phyloP scores from a whole-genome alignment of 1,139 yeast species.

The Geotrichum phurueaensis region DNA sequence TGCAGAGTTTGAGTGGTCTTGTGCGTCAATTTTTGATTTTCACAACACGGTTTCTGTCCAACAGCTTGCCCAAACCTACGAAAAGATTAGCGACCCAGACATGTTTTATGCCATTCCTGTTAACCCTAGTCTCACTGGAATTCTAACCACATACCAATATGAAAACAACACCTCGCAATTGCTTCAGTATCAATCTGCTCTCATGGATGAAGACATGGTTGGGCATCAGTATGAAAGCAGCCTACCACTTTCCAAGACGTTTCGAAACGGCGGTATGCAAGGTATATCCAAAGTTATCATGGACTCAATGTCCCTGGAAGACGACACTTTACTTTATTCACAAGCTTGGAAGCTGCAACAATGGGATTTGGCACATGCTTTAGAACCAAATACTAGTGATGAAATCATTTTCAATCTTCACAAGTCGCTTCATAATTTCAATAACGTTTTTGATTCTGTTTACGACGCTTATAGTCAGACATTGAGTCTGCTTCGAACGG shows the following conservation, averaged over 20 bases:
- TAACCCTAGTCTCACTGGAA: slow-evolving; percentile 6
- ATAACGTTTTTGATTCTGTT: neutral
- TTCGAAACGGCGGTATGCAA: slow-evolving; percentile 14
- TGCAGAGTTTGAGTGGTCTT: slow-evolving; percentile 14
- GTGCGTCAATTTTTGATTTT: slow-evolving; percentile 1
- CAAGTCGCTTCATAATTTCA: slow-evolving; percentile 3
- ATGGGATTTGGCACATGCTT: slow-evolving; percentile 55
- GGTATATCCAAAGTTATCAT: slow-evolving; percentile 15
- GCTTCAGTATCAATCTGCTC: slow-evolving; percentile 16
- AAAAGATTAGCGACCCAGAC: slow-evolving; percentile 12
- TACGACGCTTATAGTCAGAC: slow-evolving; percentile 7
- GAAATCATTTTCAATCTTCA: slow-evolving; percentile 41
- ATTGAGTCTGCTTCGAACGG: neutral
- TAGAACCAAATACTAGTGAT: slow-evolving; percentile 35
- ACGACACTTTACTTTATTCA: slow-evolving; percentile 10
- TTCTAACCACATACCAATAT: slow-evolving; percentile 7
- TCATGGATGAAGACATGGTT: slow-evolving; percentile 5
- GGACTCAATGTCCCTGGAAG: slow-evolving; percentile 5
- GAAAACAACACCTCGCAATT: slow-evolving; percentile 12
- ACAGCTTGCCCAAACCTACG: slow-evolving; percentile 5
- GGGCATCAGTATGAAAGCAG: neutral
- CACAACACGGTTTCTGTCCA: neutral
- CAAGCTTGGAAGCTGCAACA: slow-evolving; percentile 57
- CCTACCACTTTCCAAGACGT: slow-evolving; percentile 5
- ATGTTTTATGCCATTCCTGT: slow-evolving; percentile 18